Base-by-base conservation (phyloP, 768 basidiomycete genomes). In the Steccherinum ochraceum region DNA sequence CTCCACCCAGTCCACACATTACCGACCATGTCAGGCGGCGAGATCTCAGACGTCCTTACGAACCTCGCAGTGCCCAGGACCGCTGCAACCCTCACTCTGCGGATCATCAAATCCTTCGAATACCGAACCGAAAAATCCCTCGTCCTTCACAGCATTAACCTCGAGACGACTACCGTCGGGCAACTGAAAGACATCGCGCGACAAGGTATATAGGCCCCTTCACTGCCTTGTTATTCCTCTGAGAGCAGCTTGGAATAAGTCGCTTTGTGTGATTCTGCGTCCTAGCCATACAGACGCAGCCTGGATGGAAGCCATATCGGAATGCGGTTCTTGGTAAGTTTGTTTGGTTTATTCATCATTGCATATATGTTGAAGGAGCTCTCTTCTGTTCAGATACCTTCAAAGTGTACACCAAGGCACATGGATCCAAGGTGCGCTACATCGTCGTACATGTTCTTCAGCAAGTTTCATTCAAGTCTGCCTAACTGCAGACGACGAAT, bases 91-190 rank as follows among this genome's bases (percentile, higher is more conserved):
- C 70, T 98, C 51, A 98, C 95, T 5, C 67, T 98, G 45, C 84
- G 95, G 25, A 77, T 97, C 55, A 90, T 99, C 72, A 99, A 99
- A 65, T 93, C 90, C 18, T 95, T 99, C 65, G 84, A 83, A 62
- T 97, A 82, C 67, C 80, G 95, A 50, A 97, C 93, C 49, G 88
- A 92, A 64, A 86, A 85, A 58, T 85, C 81, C 62, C 77, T 97
- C 56, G 84, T 99, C 48, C 74, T 98, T 46, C 87, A 84, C 61
- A 74, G 86, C 58, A 60, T 94, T 54, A 81, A 99, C 64, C 81
- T 96, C 54, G 81, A 84, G 57, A 72, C 72, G 2, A 83, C 78
- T n/a, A 93, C 92, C 2, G 84, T 93, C 20, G 83, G 80, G 12
- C 70, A 77, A 56, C 75, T 99, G 53, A 94, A 94, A 70, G 78